Evolutionary conservation across 2,329 filamentous ascomycete species (phyloP).

Genomic region (Colletotrichum melonis): DNA sequence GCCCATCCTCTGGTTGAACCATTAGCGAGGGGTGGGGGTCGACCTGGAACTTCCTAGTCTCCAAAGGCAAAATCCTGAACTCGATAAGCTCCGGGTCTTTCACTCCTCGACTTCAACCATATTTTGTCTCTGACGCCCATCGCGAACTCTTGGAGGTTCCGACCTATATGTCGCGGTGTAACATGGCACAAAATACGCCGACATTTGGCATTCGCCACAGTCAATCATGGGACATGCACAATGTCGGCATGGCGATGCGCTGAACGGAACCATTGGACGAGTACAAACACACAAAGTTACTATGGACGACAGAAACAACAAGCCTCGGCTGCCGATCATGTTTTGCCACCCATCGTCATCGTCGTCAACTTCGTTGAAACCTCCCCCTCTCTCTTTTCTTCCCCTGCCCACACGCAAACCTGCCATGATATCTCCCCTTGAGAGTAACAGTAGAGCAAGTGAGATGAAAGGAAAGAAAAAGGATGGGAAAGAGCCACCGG

Average conservation of each 20-base stretch:
- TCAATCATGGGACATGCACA: background rate
- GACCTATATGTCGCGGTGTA: background rate
- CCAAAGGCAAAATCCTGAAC: background rate
- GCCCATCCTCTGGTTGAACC: background rate
- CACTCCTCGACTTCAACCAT: background rate
- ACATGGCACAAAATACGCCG: background rate
- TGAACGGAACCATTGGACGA: background rate
- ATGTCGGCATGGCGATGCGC: background rate
- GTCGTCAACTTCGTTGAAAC: slow-evolving; percentile 6
- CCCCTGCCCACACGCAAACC: background rate
- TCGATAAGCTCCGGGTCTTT: background rate
- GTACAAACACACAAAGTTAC: background rate
- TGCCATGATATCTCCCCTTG: background rate
- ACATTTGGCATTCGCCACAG: background rate
- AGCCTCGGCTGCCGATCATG: background rate
- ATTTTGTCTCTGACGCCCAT: background rate
- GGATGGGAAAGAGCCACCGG: background rate
- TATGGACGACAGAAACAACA: background rate
- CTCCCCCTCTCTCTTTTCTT: background rate
- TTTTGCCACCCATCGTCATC: slow-evolving; percentile 5
- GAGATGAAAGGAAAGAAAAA: background rate
- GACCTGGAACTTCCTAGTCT: background rate
- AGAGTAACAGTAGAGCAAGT: no score
- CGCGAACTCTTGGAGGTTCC: background rate
- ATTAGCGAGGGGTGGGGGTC: background rate